Base-by-base conservation (phyloP, 1,139 yeast genomes). In the Lodderomyces parapsilosis region DNA sequence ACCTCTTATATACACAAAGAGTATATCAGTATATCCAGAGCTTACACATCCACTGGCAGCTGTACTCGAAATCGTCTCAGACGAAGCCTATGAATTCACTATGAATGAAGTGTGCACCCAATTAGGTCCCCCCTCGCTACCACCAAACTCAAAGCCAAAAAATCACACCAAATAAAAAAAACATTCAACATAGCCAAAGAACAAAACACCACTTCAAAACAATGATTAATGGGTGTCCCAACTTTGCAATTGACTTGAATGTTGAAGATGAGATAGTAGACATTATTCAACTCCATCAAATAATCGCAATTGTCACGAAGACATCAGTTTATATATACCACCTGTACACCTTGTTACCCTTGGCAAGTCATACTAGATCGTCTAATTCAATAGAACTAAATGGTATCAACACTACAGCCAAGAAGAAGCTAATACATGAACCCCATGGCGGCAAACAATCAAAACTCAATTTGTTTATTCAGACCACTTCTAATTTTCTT, bases 271-370 rank as follows among this genome's bases (percentile, higher is more conserved):
- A 51, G 1, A 52, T 66, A 5, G 25, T 70, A 5, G 59, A 59
- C 9, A 46, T 66, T 8, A 47, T 60, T 7, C 62, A 60, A 36
- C 53, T 71, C 11, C 62, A 63, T 7, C 71, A 69, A 44, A 49
- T 72, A 35, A 38, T 71, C n/a, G 66, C 59, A 1, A 41, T 68
- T 1, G 50, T 70, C n/a, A 65, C 75, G 13, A 38, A 50, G 5
- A 49, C 57, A 2, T 47, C 66, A 11, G 56, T 72, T 1, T 53
- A 58, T 17, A 47, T 71, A 6, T 54, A 60, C 45, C 57, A 72
- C 49, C 61, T 63, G 44, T 48, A 47, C 39, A 63, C 73, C 1
- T 57, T 72, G 23, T 46, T 71, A 14, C 76, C 75, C 3, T 45
- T 71, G 11, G 57, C 67, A 2, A 46, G 53, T n/a, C 73, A 69